Percentiles rank a stretch among this genome's conserved stretches.
phyloP scores from a whole-genome alignment of 306 rosid genomes.

The Dryas octopetala region DNA sequence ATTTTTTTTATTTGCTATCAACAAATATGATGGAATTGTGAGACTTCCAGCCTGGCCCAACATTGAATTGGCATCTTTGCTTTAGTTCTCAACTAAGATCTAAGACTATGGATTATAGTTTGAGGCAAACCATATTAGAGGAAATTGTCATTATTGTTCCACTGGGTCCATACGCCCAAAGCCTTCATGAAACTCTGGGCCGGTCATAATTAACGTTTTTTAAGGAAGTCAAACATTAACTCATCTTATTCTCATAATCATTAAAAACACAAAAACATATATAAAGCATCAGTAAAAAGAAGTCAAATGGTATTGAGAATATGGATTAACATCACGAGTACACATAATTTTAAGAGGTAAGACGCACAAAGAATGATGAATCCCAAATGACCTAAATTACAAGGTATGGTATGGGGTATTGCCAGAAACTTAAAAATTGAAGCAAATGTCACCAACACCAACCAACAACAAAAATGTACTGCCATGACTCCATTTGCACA shows the following conservation, averaged over 20 bases:
- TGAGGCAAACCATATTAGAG: too few relatives aligned
- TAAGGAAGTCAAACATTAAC: too few relatives aligned
- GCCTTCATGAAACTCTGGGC: neutral
- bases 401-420: conserved; percentile 15
- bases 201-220: neutral
- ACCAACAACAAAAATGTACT: conserved; percentile 2
- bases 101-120: too few relatives aligned
- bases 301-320: conserved; percentile 13
- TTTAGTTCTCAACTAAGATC: too few relatives aligned
- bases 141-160: too few relatives aligned
- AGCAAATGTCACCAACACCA: conserved; percentile 14
- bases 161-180: neutral
- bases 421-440: neutral
- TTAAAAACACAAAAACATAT: neutral
- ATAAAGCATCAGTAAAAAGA: neutral
- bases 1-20: too few relatives aligned
- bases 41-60: too few relatives aligned
- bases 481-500: conserved; percentile 3
- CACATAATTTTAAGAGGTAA: neutral
- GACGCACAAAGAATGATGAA: conserved; percentile 17
- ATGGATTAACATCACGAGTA: conserved; percentile 18
- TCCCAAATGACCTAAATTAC: conserved; percentile 21
- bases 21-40: too few relatives aligned
- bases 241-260: too few relatives aligned
- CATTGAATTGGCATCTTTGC: too few relatives aligned